Conservation (phyloP, 2,329 filamentous ascomycete genomes). For the Aspergillus pseudoterreus region DNA sequence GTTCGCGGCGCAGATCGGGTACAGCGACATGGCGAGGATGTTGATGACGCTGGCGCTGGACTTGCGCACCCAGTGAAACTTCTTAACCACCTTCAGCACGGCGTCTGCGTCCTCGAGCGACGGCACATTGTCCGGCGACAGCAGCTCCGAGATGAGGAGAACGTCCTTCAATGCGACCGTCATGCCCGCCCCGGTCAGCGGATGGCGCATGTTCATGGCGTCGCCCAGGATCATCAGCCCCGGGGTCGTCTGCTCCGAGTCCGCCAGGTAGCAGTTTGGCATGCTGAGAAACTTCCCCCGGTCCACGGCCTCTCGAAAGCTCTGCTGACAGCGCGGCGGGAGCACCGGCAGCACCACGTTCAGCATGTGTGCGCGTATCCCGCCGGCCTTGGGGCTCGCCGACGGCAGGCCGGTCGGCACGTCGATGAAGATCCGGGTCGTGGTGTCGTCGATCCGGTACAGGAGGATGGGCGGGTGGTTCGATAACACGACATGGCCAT, state of each 20-base stretch:
- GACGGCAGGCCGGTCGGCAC: slow-evolving; percentile 71
- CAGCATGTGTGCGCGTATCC: background rate
- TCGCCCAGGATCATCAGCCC: slow-evolving; percentile 82
- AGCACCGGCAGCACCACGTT: background rate
- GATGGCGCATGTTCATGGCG: slow-evolving; percentile 97
- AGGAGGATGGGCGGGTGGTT: slow-evolving; percentile 67
- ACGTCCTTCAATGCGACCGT: slow-evolving; percentile 93
- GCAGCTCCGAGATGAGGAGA: slow-evolving; percentile 67
- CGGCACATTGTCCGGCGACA: slow-evolving; percentile 65
- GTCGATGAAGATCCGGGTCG: slow-evolving; percentile 85
- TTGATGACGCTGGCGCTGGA: slow-evolving; percentile 81
- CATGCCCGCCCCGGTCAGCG: slow-evolving; percentile 93
- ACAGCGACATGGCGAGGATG: slow-evolving; percentile 88
- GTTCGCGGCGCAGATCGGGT: slow-evolving; percentile 78
- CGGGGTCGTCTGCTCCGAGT: slow-evolving; percentile 64
- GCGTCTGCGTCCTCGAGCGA: slow-evolving; percentile 62
- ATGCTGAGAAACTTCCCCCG: slow-evolving; percentile 77
- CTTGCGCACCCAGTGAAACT: slow-evolving; percentile 87
- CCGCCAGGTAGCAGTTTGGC: slow-evolving; percentile 91
- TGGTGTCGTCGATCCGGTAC: slow-evolving; percentile 92
- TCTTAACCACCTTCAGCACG: slow-evolving; percentile 63
- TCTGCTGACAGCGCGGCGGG: slow-evolving; percentile 50
- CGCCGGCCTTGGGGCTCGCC: slow-evolving; percentile 43
- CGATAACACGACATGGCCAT: background rate
- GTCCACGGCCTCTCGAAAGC: slow-evolving; percentile 72